Conservation (phyloP, 2,329 filamentous ascomycete genomes). For the Trichophyton mentagrophytes region DNA sequence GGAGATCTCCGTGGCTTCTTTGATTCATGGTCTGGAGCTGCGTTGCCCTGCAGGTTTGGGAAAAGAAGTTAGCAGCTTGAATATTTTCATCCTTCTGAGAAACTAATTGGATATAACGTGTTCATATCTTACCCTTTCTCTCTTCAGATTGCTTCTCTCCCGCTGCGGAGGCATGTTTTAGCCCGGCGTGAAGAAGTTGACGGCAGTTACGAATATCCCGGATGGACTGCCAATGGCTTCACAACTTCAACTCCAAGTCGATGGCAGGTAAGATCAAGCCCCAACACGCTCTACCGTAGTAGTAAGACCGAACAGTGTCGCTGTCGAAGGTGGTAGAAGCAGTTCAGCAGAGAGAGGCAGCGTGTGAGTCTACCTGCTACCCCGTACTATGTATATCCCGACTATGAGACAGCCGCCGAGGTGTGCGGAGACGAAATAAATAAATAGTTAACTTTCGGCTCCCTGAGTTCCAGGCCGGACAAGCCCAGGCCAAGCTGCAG, state of each 20-base stretch:
- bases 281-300: not conserved
- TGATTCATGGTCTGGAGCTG: slow-evolving; percentile 44
- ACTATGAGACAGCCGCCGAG: not conserved
- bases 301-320: not conserved
- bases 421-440: not conserved
- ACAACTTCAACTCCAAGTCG: not conserved
- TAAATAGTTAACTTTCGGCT: not conserved
- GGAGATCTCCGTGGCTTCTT: slow-evolving; percentile 83
- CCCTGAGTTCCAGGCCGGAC: not conserved
- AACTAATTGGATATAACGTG: too few relatives aligned
- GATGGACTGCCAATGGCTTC: not conserved
- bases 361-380: not conserved
- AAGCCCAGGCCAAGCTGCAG: not conserved
- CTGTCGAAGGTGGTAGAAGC: not conserved
- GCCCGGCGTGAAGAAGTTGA: not conserved
- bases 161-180: slow-evolving; percentile 30
- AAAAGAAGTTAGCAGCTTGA: slow-evolving; percentile 7
- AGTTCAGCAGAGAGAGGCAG: not conserved
- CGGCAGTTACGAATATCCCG: not conserved
- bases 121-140: slow-evolving; percentile 51
- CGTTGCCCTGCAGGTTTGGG: slow-evolving; percentile 31
- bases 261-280: not conserved
- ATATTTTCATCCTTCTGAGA: too few relatives aligned
- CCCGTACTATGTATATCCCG: too few relatives aligned
- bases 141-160: slow-evolving; percentile 78